Evolutionary conservation across 2,329 filamentous ascomycete genomes (phyloP).

Genomic region (Parascedosporium putredinis): DNA sequence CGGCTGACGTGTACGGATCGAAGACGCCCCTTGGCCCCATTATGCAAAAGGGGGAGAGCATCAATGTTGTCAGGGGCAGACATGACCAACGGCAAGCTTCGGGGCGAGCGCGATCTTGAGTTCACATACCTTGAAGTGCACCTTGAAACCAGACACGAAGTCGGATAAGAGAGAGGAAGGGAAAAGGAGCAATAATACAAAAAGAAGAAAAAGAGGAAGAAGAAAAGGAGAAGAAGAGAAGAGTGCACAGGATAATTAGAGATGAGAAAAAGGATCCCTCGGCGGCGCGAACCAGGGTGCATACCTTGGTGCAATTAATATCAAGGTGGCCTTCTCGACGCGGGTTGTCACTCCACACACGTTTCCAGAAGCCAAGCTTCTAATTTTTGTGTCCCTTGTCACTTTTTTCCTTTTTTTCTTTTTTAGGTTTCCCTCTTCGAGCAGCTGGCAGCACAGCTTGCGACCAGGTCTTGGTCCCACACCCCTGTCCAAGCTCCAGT

Average conservation of each 20-base stretch:
- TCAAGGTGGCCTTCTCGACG: conserved; percentile 1
- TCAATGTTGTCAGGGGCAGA: too few relatives aligned
- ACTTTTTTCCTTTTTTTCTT: background rate
- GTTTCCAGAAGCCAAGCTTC: background rate
- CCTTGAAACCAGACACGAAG: conserved; percentile 7
- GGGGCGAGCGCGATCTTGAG: conserved; percentile 6
- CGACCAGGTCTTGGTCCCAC: background rate
- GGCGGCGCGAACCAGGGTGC: background rate
- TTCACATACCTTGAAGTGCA: conserved; percentile 11
- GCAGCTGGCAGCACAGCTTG: background rate
- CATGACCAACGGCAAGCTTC: too few relatives aligned
- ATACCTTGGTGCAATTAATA: conserved; percentile 1
- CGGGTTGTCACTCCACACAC: background rate
- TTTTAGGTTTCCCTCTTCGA: background rate
- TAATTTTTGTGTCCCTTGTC: background rate
- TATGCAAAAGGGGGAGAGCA: too few relatives aligned
- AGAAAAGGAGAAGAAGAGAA: conserved; percentile 11
- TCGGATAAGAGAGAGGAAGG: conserved; percentile 12
- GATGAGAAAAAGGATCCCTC: conserved; percentile 8
- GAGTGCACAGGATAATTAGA: conserved; percentile 14
- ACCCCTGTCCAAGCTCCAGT: background rate
- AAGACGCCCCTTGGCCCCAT: background rate
- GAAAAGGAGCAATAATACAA: too few relatives aligned
- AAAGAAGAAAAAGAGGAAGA: conserved; percentile 12
- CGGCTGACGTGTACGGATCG: background rate